These are phyloP conservation scores for Thuidium tamariscinum DNA, from an alignment of 225 moss, liverwort and hornwort species.

Conservation along the genomic window DNA sequence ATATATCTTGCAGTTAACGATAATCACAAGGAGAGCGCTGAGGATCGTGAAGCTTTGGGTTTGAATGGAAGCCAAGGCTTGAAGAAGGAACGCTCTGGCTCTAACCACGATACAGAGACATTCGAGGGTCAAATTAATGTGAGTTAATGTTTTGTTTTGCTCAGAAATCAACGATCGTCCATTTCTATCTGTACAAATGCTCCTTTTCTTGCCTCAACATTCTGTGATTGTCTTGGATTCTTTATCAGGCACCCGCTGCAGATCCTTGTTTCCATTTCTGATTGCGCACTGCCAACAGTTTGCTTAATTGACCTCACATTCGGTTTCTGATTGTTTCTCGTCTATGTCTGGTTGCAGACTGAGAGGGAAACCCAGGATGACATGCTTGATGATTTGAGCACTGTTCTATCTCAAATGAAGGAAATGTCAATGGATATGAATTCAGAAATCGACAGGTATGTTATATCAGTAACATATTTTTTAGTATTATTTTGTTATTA, in stretches of 20 bases:
- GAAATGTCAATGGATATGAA: constrained; percentile 61
- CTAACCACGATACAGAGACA: constrained; percentile 21
- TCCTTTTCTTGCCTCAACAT: not conserved
- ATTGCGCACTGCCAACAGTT: not conserved
- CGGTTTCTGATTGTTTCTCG: not conserved
- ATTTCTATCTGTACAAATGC: not conserved
- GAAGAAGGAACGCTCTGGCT: constrained; percentile 17
- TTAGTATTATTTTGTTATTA: not conserved
- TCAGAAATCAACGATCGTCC: not conserved
- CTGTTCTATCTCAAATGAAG: constrained; percentile 41
- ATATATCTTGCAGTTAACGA: constrained; percentile 14
- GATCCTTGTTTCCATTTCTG: not conserved
- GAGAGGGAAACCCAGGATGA: constrained; percentile 44
- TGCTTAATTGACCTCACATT: not conserved
- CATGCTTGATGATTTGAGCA: constrained; percentile 46
- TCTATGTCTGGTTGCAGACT: constrained; percentile 1
- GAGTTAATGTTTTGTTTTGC: not conserved
- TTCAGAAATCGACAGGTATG: constrained; percentile 40
- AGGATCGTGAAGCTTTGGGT: constrained; percentile 51
- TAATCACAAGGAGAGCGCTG: constrained; percentile 34
- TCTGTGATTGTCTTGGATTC: not conserved
- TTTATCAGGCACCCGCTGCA: not conserved
- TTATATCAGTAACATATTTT: too few relatives aligned
- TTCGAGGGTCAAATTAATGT: constrained; percentile 38
- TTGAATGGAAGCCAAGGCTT: constrained; percentile 18